Conservation (phyloP, 2,329 filamentous ascomycete genomes). For the Aspergillus chevalieri region DNA sequence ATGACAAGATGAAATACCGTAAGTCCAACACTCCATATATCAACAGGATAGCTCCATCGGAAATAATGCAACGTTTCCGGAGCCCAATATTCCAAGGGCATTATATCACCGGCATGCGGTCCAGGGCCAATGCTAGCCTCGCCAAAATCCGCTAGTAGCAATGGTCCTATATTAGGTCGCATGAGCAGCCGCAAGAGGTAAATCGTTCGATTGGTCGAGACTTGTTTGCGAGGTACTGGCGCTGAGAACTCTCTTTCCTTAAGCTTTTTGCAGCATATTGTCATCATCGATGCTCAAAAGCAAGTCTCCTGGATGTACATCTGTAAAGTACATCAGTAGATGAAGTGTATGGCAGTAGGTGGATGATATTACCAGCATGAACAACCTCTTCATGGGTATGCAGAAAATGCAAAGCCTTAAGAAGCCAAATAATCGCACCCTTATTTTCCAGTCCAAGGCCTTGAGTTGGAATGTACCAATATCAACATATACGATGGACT, state of each 20-base stretch:
- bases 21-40: constrained; percentile 29
- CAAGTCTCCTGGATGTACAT: constrained; percentile 30
- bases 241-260: constrained; percentile 21
- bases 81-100: constrained; percentile 25
- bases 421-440: constrained; percentile 18
- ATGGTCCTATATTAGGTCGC: constrained; percentile 21
- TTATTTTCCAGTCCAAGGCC: not conserved
- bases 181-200: constrained; percentile 22
- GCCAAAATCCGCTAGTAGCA: constrained; percentile 26
- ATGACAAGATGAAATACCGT: constrained; percentile 18
- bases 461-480: no score
- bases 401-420: constrained; percentile 25
- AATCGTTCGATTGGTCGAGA: constrained; percentile 27
- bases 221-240: constrained; percentile 33
- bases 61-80: constrained; percentile 27
- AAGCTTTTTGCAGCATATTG: constrained; percentile 17
- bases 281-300: constrained; percentile 24
- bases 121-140: constrained; percentile 22
- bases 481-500: no score
- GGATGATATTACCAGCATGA: constrained; percentile 20
- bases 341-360: not conserved
- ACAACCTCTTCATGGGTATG: constrained; percentile 22
- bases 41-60: constrained; percentile 24
- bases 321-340: constrained; percentile 26
- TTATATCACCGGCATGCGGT: constrained; percentile 20